These are phyloP conservation scores for Diaporthe vexans DNA, from an alignment of 2,329 filamentous ascomycete genomes.

Conservation along the genomic window DNA sequence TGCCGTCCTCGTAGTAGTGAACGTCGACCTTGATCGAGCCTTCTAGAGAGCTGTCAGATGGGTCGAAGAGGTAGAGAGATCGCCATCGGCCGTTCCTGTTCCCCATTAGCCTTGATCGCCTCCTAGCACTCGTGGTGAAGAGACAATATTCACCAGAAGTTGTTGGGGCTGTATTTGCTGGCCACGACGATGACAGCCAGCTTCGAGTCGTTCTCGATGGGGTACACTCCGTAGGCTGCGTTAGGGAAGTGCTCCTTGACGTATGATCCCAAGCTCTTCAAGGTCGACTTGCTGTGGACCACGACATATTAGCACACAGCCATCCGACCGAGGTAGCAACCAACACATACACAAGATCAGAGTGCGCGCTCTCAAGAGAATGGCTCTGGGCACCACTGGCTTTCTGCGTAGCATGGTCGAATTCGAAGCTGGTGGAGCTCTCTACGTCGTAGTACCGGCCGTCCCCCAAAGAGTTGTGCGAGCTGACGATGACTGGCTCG, in stretches of 20 bases:
- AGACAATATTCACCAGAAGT: constrained; percentile 81
- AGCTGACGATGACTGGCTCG: constrained; percentile 87
- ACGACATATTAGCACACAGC: constrained; percentile 24
- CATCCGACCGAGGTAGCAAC: background rate
- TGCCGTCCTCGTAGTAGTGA: constrained; percentile 99
- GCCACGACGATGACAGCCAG: constrained; percentile 88
- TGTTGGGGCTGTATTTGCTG: constrained; percentile 97
- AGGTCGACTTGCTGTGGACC: constrained; percentile 78
- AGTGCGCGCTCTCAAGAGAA: constrained; percentile 80
- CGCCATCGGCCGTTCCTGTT: constrained; percentile 95
- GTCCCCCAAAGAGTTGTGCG: constrained; percentile 84
- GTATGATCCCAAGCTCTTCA: constrained; percentile 82
- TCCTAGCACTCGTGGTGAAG: background rate
- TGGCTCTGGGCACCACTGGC: constrained; percentile 87
- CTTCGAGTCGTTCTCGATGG: constrained; percentile 80
- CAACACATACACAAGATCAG: constrained; percentile 80
- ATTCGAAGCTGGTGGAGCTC: constrained; percentile 87
- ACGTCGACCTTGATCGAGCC: constrained; percentile 94
- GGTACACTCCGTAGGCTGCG: constrained; percentile 85
- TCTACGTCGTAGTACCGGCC: constrained; percentile 92
- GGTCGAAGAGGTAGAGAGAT: constrained; percentile 84
- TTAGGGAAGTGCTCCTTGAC: constrained; percentile 90
- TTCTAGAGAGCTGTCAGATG: constrained; percentile 76
- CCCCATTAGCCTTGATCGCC: constrained; percentile 11
- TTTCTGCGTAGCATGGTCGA: constrained; percentile 88